Percentiles rank a stretch among this genome's conserved stretches.
Conservation (phyloP, 2,329 filamentous ascomycete species). For the Helotiales sp. region DNA sequence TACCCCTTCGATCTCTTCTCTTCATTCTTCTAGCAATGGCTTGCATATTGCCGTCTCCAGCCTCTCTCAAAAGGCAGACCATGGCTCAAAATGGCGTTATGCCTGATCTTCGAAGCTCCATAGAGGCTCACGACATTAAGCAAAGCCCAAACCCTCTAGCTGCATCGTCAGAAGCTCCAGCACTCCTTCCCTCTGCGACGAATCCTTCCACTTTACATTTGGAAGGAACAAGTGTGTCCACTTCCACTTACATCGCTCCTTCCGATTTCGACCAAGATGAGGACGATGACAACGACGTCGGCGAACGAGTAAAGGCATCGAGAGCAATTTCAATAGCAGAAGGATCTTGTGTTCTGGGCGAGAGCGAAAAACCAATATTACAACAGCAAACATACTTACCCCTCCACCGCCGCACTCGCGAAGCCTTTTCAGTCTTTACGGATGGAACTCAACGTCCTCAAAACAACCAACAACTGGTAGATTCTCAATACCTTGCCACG, state of each 20-base stretch:
- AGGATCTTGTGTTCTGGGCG: neutral
- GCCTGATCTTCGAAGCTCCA: too few species aligned
- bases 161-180: too few species aligned
- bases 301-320: neutral
- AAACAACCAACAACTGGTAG: neutral
- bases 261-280: neutral
- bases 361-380: neutral
- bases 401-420: neutral
- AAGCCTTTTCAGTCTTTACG: neutral
- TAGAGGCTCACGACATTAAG: too few species aligned
- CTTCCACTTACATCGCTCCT: neutral
- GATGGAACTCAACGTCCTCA: neutral
- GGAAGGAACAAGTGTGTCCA: neutral
- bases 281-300: neutral
- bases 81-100: too few species aligned
- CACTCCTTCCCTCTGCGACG: neutral
- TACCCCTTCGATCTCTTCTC: too few species aligned
- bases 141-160: too few species aligned
- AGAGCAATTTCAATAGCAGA: neutral
- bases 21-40: too few species aligned
- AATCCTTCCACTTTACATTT: neutral
- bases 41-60: too few species aligned
- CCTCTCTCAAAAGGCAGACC: too few species aligned
- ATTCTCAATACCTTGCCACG: neutral
- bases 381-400: neutral